A percentile compares a stretch with the other conserved stretches of the same genome.
phyloP scores from a whole-genome alignment of 805 yeast genomes.

The Candida dendrica region DNA sequence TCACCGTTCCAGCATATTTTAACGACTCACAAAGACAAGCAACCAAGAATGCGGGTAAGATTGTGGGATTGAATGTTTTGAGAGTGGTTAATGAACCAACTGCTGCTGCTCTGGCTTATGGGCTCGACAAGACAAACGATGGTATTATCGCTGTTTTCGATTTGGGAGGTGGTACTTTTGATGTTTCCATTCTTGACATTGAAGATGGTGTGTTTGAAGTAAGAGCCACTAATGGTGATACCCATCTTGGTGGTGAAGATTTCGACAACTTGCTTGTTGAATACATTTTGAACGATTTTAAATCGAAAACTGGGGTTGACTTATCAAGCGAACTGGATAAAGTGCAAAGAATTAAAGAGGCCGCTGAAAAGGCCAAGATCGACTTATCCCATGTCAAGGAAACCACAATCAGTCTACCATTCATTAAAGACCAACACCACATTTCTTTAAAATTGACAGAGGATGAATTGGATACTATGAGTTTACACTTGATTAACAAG shows the following conservation, averaged over 20 bases:
- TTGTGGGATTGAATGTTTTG: slow-evolving; percentile 65
- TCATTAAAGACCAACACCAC: slow-evolving; percentile 56
- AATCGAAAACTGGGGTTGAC: slow-evolving; percentile 46
- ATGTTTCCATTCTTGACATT: slow-evolving; percentile 66
- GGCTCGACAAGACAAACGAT: slow-evolving; percentile 45
- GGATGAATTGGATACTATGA: slow-evolving; percentile 59
- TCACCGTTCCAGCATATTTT: slow-evolving; percentile 80
- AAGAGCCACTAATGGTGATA: slow-evolving; percentile 75
- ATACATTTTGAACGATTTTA: slow-evolving; percentile 46
- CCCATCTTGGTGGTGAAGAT: slow-evolving; percentile 80
- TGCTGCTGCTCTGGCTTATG: slow-evolving; percentile 80
- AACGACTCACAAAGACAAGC: slow-evolving; percentile 79
- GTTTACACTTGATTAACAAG: slow-evolving; percentile 55
- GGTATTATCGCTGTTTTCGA: slow-evolving; percentile 48
- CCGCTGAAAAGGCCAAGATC: slow-evolving; percentile 71
- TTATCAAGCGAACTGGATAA: slow-evolving; percentile 43
- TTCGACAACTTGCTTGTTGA: slow-evolving; percentile 56
- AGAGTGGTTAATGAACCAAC: slow-evolving; percentile 79
- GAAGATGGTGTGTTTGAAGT: slow-evolving; percentile 79
- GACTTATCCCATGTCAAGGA: slow-evolving; percentile 60
- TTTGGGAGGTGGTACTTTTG: slow-evolving; percentile 80
- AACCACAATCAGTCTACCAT: slow-evolving; percentile 63
- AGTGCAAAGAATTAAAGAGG: slow-evolving; percentile 70
- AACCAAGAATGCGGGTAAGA: slow-evolving; percentile 65
- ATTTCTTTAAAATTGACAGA: slow-evolving; percentile 53